Percentiles rank a stretch among this genome's conserved stretches.
These are phyloP conservation scores for Alectoria sarmentosa DNA, from an alignment of 495 filamentous ascomycete genomes.

Conservation along the genomic window DNA sequence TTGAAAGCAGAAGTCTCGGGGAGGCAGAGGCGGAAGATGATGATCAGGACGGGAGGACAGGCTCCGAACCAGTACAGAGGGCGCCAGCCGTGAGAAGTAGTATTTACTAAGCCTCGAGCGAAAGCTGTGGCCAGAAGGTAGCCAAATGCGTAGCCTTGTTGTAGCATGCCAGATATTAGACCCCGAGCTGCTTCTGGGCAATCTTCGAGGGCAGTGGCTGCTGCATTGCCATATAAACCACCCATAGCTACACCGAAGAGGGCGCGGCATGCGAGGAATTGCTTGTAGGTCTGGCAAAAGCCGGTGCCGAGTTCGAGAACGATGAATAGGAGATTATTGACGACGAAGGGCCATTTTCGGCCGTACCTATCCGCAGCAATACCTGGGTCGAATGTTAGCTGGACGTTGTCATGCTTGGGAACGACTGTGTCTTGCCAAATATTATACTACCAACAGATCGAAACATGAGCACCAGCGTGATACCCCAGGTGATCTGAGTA, in stretches of 20 bases:
- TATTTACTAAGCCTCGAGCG: constrained; percentile 62
- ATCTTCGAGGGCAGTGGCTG: constrained; percentile 80
- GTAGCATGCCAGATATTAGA: constrained; percentile 71
- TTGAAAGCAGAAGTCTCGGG: constrained; percentile 68
- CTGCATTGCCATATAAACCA: constrained; percentile 80
- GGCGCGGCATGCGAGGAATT: constrained; percentile 73
- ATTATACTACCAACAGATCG: constrained; percentile 62
- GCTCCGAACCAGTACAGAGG: constrained; percentile 86
- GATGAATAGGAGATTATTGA: constrained; percentile 80
- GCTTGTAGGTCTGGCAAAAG: constrained; percentile 67
- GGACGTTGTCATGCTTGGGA: neutral
- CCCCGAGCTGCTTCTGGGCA: constrained; percentile 68
- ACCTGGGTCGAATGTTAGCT: constrained; percentile 17
- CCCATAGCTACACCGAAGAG: constrained; percentile 91
- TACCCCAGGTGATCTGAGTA: constrained; percentile 83
- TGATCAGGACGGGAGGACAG: constrained; percentile 71
- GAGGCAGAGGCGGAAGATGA: constrained; percentile 65
- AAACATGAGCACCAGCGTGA: constrained; percentile 79
- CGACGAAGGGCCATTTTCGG: constrained; percentile 80
- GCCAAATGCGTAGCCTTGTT: constrained; percentile 86
- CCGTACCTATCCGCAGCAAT: constrained; percentile 77
- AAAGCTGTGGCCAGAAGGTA: constrained; percentile 78
- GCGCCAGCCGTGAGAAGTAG: constrained; percentile 68
- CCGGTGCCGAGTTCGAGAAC: constrained; percentile 72
- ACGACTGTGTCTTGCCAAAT: constrained; percentile 46